phyloP scores from a whole-genome alignment of 257 asterid genomes.

The Leonotis leonurus region DNA sequence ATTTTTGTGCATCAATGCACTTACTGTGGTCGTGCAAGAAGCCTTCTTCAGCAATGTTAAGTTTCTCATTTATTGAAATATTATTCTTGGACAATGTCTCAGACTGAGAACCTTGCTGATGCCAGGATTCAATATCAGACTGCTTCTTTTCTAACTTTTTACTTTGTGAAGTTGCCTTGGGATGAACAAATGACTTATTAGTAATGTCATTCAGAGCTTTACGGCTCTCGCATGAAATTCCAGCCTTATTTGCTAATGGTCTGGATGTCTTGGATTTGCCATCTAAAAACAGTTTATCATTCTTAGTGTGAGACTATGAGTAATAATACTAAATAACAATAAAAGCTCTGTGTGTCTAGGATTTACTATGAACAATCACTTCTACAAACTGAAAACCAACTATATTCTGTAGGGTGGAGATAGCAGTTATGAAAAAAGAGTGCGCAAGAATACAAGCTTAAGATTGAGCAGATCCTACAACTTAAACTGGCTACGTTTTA shows the following conservation, averaged over 20 bases:
- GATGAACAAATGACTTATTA: slow-evolving; percentile 40
- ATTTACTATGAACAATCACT: slow-evolving; percentile 31
- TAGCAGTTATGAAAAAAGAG: background rate
- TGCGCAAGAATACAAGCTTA: background rate
- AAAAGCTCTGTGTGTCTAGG: slow-evolving; percentile 36
- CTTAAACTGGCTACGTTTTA: background rate
- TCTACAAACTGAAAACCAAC: slow-evolving; percentile 25
- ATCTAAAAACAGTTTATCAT: too few relatives aligned
- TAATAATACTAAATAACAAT: too few relatives aligned
- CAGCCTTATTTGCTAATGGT: slow-evolving; percentile 35
- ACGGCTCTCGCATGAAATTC: slow-evolving; percentile 40
- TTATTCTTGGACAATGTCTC: slow-evolving; percentile 24
- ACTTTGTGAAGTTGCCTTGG: slow-evolving; percentile 35
- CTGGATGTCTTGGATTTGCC: slow-evolving; percentile 42
- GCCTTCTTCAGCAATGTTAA: slow-evolving; percentile 44
- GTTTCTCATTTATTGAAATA: slow-evolving; percentile 14
- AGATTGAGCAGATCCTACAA: background rate
- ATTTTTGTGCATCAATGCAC: slow-evolving; percentile 51
- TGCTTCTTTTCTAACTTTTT: slow-evolving; percentile 29
- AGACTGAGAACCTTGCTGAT: slow-evolving; percentile 23
- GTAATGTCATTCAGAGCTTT: slow-evolving; percentile 68
- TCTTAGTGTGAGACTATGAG: too few relatives aligned
- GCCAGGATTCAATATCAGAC: slow-evolving; percentile 26
- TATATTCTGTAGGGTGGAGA: background rate
- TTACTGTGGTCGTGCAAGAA: slow-evolving; percentile 64